Percentiles rank a stretch among this genome's conserved stretches.
Evolutionary conservation across 192 early-diverging fungal genomes (phyloP).

Genomic region (Blastocladiella britannica): DNA sequence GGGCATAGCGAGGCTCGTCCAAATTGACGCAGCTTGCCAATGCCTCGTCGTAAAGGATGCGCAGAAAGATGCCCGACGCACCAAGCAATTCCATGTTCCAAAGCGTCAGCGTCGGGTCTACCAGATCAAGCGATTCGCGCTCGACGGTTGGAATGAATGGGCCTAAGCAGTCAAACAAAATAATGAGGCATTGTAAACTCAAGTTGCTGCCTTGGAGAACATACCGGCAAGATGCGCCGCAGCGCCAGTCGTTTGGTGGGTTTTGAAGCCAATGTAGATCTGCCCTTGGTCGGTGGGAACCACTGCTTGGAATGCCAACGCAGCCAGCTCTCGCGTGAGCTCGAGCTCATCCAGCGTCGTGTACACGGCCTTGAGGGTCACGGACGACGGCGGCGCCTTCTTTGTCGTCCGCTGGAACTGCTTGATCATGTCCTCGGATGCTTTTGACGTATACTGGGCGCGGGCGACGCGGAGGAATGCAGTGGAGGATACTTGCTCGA

Average conservation of each 20-base stretch:
- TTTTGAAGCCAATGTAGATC: conserved; percentile 77
- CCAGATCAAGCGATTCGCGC: conserved; percentile 74
- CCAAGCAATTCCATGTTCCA: conserved; percentile 71
- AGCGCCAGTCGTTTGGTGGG: conserved; percentile 76
- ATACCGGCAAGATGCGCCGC: conserved; percentile 51
- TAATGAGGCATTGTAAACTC: too few species aligned
- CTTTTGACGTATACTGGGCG: too few species aligned
- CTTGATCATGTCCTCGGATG: too few species aligned
- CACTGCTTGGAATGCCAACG: conserved; percentile 58
- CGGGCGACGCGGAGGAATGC: conserved; percentile 50
- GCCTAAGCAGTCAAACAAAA: too few species aligned
- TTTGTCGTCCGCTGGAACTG: conserved; percentile 80
- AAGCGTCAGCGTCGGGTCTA: conserved; percentile 46
- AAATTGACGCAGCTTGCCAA: conserved; percentile 33
- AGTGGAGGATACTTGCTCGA: conserved; percentile 13
- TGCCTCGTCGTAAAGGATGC: conserved; percentile 61
- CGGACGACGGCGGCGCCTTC: conserved; percentile 52
- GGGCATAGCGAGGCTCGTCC: conserved; percentile 26
- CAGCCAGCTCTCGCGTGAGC: conserved; percentile 28
- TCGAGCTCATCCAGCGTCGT: conserved; percentile 57
- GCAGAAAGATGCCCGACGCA: conserved; percentile 44
- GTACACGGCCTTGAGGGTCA: conserved; percentile 48
- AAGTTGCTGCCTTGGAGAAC: too few species aligned
- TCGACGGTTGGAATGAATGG: conserved; percentile 88
- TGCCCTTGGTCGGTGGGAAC: conserved; percentile 59